phyloP scores from a whole-genome alignment of 202 grass and related monocot genomes.

The Schoenoplectus tabernaemontani region DNA sequence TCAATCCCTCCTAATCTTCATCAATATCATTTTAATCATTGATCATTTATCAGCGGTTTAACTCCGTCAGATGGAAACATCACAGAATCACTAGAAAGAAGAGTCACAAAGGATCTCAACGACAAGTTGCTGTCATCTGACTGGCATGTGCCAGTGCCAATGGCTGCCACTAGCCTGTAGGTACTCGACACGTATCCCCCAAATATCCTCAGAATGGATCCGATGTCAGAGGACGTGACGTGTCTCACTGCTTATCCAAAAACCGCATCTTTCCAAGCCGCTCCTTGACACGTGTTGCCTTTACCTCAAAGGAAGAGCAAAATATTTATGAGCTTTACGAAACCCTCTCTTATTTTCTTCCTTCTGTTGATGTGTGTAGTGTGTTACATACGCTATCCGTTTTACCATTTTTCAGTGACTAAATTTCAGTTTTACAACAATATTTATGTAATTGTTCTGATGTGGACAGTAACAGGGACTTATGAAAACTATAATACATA shows the following conservation, averaged over 20 bases:
- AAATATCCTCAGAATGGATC: background rate
- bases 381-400: background rate
- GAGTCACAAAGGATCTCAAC: background rate
- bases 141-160: background rate
- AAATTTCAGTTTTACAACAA: background rate
- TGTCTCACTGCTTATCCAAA: background rate
- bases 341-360: background rate
- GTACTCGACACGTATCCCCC: background rate
- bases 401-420: no score
- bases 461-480: no score
- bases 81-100: background rate
- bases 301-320: background rate
- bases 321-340: background rate
- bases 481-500: no score
- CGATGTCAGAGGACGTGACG: conserved; percentile 1
- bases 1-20: background rate
- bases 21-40: no score
- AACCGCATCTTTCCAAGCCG: background rate
- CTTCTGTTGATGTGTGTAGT: background rate
- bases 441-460: no score
- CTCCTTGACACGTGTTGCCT: background rate
- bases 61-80: background rate
- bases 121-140: background rate
- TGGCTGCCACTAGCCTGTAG: background rate
- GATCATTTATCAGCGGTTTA: background rate